These are phyloP conservation scores for Coniochaeta ligniaria DNA, from an alignment of 2,329 filamentous ascomycete genomes.

Conservation along the genomic window DNA sequence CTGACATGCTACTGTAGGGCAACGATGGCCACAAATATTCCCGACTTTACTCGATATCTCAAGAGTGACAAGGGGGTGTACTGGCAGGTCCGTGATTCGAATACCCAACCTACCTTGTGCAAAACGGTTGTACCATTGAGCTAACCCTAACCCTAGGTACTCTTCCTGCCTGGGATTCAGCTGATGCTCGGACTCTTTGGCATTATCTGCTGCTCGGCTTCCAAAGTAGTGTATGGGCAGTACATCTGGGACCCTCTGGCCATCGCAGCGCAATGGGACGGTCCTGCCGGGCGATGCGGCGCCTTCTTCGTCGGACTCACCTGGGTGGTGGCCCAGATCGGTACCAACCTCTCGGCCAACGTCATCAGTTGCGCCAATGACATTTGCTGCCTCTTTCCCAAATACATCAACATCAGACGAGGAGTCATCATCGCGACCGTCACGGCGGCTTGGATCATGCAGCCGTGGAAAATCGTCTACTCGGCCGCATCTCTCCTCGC, in stretches of 20 bases:
- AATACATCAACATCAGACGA: constrained; percentile 43
- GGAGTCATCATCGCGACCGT: constrained; percentile 48
- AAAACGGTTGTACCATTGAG: no score
- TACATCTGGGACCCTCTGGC: constrained; percentile 41
- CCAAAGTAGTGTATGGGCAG: constrained; percentile 31
- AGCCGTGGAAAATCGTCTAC: constrained; percentile 58
- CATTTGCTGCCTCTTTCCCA: constrained; percentile 24
- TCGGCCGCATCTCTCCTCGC: constrained; percentile 51
- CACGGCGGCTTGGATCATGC: constrained; percentile 26
- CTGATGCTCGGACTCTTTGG: constrained; percentile 34
- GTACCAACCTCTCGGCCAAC: constrained; percentile 51
- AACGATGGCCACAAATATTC: constrained; percentile 15
- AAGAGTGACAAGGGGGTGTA: constrained; percentile 14
- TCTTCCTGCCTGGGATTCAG: constrained; percentile 15
- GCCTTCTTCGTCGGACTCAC: constrained; percentile 28
- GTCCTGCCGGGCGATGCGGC: constrained; percentile 30
- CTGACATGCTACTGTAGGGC: constrained; percentile 5
- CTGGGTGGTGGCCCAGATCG: constrained; percentile 49
- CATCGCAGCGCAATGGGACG: constrained; percentile 35
- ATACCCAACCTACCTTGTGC: no score
- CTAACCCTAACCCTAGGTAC: no score
- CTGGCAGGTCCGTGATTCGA: constrained; percentile 17
- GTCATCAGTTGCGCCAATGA: constrained; percentile 48
- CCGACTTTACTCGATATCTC: constrained; percentile 18
- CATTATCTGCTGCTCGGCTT: constrained; percentile 47